Percentiles rank a stretch among this genome's conserved stretches.
Conservation (phyloP, 2,329 filamentous ascomycete genomes). For the Microthyrium microscopicum region DNA sequence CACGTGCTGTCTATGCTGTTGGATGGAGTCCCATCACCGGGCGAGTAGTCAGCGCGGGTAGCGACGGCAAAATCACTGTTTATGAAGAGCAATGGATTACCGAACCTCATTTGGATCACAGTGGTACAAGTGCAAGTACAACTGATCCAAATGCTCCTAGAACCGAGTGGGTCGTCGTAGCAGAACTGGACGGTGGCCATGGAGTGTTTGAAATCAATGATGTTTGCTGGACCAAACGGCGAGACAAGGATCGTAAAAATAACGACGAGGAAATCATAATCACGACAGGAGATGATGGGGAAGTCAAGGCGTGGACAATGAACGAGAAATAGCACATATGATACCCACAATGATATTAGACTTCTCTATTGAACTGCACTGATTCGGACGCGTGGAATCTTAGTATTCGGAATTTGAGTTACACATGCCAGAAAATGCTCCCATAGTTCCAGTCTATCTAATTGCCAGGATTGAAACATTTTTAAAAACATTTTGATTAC, state of each 20-base stretch:
- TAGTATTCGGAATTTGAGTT: too few species aligned
- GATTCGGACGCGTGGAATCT: too few species aligned
- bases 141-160: conserved; percentile 10
- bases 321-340: too few species aligned
- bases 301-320: conserved; percentile 60
- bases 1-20: conserved; percentile 67
- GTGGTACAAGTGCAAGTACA: conserved; percentile 12
- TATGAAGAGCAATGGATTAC: conserved; percentile 48
- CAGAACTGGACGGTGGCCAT: conserved; percentile 57
- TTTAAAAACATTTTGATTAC: too few species aligned
- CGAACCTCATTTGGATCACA: conserved; percentile 10
- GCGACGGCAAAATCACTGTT: conserved; percentile 66
- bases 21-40: conserved; percentile 69
- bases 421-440: too few species aligned
- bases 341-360: too few species aligned
- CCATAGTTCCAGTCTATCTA: too few species aligned
- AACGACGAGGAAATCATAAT: conserved; percentile 68
- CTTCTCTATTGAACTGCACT: too few species aligned
- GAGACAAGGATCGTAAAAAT: conserved; percentile 45
- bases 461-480: too few species aligned
- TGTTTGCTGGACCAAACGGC: conserved; percentile 68
- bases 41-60: conserved; percentile 70
- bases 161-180: conserved; percentile 52
- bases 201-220: conserved; percentile 93
- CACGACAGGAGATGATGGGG: conserved; percentile 82